Evolutionary conservation across 768 basidiomycete genomes (phyloP).

Genomic region (Xerocomellus amylosporus): DNA sequence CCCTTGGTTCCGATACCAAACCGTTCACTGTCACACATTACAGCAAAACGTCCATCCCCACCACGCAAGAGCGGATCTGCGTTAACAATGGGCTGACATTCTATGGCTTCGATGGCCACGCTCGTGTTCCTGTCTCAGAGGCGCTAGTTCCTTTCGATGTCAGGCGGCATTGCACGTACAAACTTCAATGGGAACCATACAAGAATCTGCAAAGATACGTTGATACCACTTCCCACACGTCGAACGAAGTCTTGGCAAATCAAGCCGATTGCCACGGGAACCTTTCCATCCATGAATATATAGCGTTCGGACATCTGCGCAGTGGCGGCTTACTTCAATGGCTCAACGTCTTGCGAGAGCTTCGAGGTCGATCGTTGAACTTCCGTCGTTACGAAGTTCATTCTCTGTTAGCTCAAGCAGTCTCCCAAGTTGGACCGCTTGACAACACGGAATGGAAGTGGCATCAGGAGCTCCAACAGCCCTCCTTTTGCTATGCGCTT

Average conservation of each 20-base stretch:
- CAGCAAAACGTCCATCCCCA: conserved; percentile 12
- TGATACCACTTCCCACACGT: conserved; percentile 35
- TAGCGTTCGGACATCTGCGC: conserved; percentile 44
- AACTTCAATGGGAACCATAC: conserved; percentile 36
- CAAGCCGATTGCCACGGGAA: conserved; percentile 41
- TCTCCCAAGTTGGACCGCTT: conserved; percentile 40
- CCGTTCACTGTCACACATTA: conserved; percentile 18
- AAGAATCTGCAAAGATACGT: conserved; percentile 35
- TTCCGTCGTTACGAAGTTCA: conserved; percentile 42
- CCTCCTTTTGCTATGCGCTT: conserved; percentile 37
- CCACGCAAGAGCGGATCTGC: conserved; percentile 15
- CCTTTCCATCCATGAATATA: conserved; percentile 43
- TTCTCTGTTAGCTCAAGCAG: conserved; percentile 41
- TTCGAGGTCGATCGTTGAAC: conserved; percentile 37
- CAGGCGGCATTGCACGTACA: conserved; percentile 29
- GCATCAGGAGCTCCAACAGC: conserved; percentile 39
- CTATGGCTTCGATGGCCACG: conserved; percentile 28
- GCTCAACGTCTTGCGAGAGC: conserved; percentile 46
- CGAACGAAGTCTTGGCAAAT: conserved; percentile 42
- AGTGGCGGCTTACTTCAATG: conserved; percentile 45
- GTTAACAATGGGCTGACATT: conserved; percentile 35
- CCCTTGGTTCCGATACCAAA: conserved; percentile 23
- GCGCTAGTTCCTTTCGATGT: conserved; percentile 17
- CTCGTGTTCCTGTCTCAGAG: conserved; percentile 11
- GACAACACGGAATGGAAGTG: conserved; percentile 26